Evolutionary conservation across 163 green algal species (phyloP).

Genomic region (Scenedesmus sp.): DNA sequence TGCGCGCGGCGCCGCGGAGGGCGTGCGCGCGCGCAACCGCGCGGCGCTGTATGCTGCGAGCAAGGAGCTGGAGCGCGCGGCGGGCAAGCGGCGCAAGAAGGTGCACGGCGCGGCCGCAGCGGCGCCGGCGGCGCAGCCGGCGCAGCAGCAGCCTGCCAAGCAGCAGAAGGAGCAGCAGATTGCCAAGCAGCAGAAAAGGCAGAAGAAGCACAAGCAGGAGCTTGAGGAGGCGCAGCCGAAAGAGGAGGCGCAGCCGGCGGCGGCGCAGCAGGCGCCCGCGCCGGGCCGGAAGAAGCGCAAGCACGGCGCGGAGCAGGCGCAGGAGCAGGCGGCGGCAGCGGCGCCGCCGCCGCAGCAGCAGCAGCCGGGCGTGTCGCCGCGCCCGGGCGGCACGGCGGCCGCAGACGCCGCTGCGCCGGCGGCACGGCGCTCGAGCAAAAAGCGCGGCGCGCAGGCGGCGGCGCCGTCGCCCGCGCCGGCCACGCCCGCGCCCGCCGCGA

Average conservation of each 20-base stretch:
- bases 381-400: no score
- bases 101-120: neutral
- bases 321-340: no score
- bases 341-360: no score
- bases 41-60: conserved; percentile 40
- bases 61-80: conserved; percentile 23
- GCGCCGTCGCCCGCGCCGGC: no score
- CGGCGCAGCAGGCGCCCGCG: neutral
- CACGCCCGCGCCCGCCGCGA: no score
- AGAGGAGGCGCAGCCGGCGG: conserved; percentile 26
- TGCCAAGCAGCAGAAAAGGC: conserved; percentile 27
- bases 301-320: no score
- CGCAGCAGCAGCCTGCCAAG: neutral
- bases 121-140: neutral
- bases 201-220: conserved; percentile 12
- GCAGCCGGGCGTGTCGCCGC: no score
- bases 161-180: conserved; percentile 13
- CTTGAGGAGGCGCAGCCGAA: neutral
- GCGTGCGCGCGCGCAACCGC: conserved; percentile 34
- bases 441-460: no score
- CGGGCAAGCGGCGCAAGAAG: conserved; percentile 32
- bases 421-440: no score
- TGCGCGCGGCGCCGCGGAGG: conserved; percentile 56
- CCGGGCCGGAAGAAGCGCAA: conserved; percentile 12
- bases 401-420: no score